These are phyloP conservation scores for Pholiota adiposa DNA, from an alignment of 1,284 basidiomycete species.

Conservation along the genomic window DNA sequence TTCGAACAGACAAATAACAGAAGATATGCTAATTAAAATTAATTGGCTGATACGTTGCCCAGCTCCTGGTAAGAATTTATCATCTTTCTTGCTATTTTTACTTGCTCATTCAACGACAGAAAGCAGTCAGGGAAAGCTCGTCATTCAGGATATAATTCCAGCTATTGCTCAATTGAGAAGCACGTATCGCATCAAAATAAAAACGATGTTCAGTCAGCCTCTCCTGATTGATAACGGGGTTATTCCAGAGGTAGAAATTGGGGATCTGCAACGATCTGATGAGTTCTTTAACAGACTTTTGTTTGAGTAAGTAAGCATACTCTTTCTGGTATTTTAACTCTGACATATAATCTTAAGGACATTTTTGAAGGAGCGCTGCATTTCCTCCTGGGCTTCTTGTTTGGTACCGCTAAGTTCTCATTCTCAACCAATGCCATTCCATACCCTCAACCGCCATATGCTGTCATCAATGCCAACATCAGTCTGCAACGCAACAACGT, in stretches of 20 bases:
- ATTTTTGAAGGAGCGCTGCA: not conserved
- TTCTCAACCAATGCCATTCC: not conserved
- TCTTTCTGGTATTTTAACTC: not conserved
- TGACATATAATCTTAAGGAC: not conserved
- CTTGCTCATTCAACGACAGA: not conserved
- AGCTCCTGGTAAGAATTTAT: not conserved
- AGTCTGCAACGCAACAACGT: too few relatives aligned
- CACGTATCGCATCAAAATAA: too few relatives aligned
- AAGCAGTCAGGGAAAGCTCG: not conserved
- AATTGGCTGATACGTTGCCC: not conserved
- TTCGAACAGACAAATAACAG: not conserved
- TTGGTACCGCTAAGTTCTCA: not conserved
- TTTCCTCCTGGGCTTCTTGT: not conserved
- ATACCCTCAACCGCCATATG: not conserved
- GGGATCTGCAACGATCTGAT: too few relatives aligned
- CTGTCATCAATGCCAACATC: too few relatives aligned
- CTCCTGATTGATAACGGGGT: too few relatives aligned
- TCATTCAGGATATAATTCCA: not conserved
- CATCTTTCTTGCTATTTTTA: not conserved
- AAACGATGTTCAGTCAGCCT: too few relatives aligned
- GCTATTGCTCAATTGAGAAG: too few relatives aligned
- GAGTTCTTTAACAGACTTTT: not conserved
- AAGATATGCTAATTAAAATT: not conserved
- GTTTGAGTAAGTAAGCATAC: not conserved
- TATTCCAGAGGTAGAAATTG: too few relatives aligned